Evolutionary conservation across 768 basidiomycete species (phyloP), one percentile per base, ranked within the genome.

Genomic region (Termitomyces eurrhizus): DNA sequence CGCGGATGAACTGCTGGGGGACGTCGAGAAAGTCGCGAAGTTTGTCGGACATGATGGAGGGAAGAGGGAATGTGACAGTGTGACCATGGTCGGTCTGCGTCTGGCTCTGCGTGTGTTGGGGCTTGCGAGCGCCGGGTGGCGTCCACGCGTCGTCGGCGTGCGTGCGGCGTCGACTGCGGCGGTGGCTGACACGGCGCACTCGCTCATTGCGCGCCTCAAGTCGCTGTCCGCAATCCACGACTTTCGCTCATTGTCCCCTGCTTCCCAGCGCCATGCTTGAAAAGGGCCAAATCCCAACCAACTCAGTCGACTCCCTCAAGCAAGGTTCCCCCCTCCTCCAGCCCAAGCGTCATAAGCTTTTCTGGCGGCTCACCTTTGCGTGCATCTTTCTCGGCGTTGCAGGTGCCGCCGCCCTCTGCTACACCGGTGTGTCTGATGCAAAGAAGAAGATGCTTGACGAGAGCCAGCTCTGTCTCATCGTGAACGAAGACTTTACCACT

Each of bases 1-100:
- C 97, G 68, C 84, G 90, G 66, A 95, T 67, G 75, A 98, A 98
- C 68, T 94, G 86, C 74, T 94, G 91, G 39, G 95, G 94, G 57
- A 95, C 82, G 57, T 97, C 95, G 62, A 90, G 75, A 77, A 98
- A 88, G 70, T 98, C 96, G 70, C 84, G 88, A 60, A 96, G 70
- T 79, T 91, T 90, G 72, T 96, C 95, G 63, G 93, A 91, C 92
- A 95, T 96, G 76, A 64, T 78, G 74, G 69, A 63, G 60, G 50
- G 60, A 62, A 58, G 41, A 24, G 56, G 18, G 53, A 16, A 16
- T 2, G 16, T 41, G 14, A 18, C 16, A 4, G 4, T 4, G 29
- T 29, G 29, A 29, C 29, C 37, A 16, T 39, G 37, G n/a, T n/a
- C 14, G 37, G 14, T 7, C 6, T 41, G 37, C 5, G 13, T 39